Evolutionary conservation across 164 flowering plant species (phyloP).

Genomic region (Berberis thunbergii): DNA sequence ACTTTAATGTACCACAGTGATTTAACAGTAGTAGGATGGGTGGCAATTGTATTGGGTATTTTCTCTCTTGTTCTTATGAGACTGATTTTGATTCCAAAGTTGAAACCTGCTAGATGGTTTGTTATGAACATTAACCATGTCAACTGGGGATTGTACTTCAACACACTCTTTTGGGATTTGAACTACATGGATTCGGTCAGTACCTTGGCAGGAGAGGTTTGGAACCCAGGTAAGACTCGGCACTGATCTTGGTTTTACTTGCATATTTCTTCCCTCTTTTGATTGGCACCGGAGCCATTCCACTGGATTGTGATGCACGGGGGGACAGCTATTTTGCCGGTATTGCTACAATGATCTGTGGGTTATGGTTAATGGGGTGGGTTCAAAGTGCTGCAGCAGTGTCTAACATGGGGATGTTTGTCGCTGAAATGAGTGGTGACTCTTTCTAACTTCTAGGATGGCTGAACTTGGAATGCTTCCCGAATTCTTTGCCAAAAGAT

Average conservation of each 20-base stretch:
- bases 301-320: slow-evolving; percentile 32
- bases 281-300: slow-evolving; percentile 39
- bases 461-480: too few species aligned
- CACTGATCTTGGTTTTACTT: slow-evolving; percentile 34
- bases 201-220: slow-evolving; percentile 52
- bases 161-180: slow-evolving; percentile 56
- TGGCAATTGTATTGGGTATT: not conserved
- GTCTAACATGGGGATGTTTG: not conserved
- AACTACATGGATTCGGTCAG: slow-evolving; percentile 59
- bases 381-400: slow-evolving; percentile 43
- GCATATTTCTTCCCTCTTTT: slow-evolving; percentile 30
- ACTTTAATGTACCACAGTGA: not conserved
- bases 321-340: slow-evolving; percentile 47
- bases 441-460: too few species aligned
- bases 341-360: slow-evolving; percentile 40
- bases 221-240: slow-evolving; percentile 42
- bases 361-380: slow-evolving; percentile 50
- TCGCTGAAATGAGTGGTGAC: too few species aligned
- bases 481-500: too few species aligned
- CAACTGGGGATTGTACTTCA: slow-evolving; percentile 43
- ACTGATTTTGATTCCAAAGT: slow-evolving; percentile 23
- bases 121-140: slow-evolving; percentile 28
- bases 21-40: not conserved
- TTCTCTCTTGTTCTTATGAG: not conserved
- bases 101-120: slow-evolving; percentile 41